Conservation (phyloP, 257 asterid genomes). For the Verbascum thapsus region DNA sequence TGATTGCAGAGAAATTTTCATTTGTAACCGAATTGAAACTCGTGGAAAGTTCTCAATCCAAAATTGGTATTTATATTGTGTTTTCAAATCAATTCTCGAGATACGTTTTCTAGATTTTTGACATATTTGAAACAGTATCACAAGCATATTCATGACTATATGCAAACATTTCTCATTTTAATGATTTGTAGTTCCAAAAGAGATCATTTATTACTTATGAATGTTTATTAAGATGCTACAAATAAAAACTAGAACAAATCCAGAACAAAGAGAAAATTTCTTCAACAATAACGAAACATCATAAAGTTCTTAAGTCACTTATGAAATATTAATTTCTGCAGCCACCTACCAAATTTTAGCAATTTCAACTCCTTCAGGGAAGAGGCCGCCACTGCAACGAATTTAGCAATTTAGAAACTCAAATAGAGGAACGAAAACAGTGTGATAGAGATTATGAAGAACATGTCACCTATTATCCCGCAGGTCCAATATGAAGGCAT, state of each 20-base stretch:
- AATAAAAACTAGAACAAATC: neutral
- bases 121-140: neutral
- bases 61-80: neutral
- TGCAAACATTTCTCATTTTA: neutral
- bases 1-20: too few species aligned
- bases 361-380: constrained; percentile 98
- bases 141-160: neutral
- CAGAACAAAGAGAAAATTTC: constrained; percentile 4
- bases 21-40: neutral
- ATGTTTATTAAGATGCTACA: neutral
- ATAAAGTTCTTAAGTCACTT: neutral
- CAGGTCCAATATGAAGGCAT: constrained; percentile 85
- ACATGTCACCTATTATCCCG: constrained; percentile 87
- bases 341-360: constrained; percentile 94
- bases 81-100: neutral
- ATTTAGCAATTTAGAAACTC: constrained; percentile 34
- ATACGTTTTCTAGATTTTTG: neutral
- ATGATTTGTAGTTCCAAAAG: constrained; percentile 1
- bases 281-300: neutral
- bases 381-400: constrained; percentile 91
- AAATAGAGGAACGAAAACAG: neutral
- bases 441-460: constrained; percentile 27
- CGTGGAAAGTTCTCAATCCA: constrained; percentile 4
- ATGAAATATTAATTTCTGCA: constrained; percentile 7
- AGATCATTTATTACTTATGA: neutral